Base-by-base conservation (phyloP, 1,284 basidiomycete genomes). In the Lentinula novae-zelandiae region DNA sequence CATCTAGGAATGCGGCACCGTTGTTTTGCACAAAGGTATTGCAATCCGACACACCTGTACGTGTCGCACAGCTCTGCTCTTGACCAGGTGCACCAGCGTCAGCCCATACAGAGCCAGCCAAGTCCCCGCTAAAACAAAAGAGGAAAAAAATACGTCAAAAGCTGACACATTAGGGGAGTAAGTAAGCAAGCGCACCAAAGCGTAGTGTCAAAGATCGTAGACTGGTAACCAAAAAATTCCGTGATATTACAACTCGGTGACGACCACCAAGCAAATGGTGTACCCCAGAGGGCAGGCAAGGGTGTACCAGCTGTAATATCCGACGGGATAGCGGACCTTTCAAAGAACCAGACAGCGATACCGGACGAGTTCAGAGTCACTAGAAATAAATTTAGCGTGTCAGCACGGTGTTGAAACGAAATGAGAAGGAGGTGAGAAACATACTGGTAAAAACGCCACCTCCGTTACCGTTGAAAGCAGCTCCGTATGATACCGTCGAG, bases 361-460 rank as follows among this genome's bases (percentile, higher is more conserved):
- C 92, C 92, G 56, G 76, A 74, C 59, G 79, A 75, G 69, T 85
- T 91, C 91, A 94, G 81, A 17, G 57, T 58, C 57, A 60, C 59
- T 60, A 6, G 36, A 12, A 50, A 56, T 2, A 27, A 27, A 12
- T 22, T 8, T 17, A 31, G 8, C 20, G 4, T 38, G 36, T 8
- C 27, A 38, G 36, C 6, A 5, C 42, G 6, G 12, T 22, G 15
- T 49, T 53, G 17, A 31, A 8, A 15, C n/a, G 3, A 12, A 50
- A 20, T 7, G 8, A 50, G 33, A 51, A 44, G 12, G 20, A 15
- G 12, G 40, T 20, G 22, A 31, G 36, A 5, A 13, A 58, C 88
- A 66, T 67, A 90, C 89, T 90, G 51, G 89, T 89, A 75, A 91
- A 95, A 60, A 89, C 88, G 52, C 93, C 93, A 27, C 93, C 93